Percentiles rank a stretch among this genome's conserved stretches.
Conservation (phyloP, 2,329 filamentous ascomycete genomes). For the Monilinia fructicola region DNA sequence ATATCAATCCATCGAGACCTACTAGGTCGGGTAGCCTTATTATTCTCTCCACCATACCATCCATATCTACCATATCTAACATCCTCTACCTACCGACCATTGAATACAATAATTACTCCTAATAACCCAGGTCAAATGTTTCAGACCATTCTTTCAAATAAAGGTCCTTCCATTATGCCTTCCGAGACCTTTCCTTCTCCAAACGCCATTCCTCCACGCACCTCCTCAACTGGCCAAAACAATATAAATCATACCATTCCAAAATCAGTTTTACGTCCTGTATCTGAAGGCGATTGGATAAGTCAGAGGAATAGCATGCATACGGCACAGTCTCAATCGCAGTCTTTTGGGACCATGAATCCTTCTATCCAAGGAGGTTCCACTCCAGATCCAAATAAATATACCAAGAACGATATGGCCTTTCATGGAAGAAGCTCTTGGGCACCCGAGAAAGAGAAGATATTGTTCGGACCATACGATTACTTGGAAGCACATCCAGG, state of each 20-base stretch:
- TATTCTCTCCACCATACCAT: neutral
- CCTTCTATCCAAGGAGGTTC: conserved; percentile 31
- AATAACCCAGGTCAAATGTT: conserved; percentile 13
- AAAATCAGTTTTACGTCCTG: conserved; percentile 49
- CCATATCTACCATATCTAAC: neutral
- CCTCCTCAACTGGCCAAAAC: conserved; percentile 61
- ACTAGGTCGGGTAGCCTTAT: neutral
- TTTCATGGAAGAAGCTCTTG: conserved; percentile 48
- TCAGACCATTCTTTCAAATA: conserved; percentile 15
- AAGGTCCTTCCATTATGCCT: conserved; percentile 28
- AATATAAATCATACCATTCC: conserved; percentile 33
- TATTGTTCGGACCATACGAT: conserved; percentile 75
- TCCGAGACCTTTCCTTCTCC: conserved; percentile 48
- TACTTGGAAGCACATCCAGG: conserved; percentile 78
- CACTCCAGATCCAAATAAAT: conserved; percentile 34
- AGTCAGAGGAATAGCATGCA: conserved; percentile 42
- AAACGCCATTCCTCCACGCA: conserved; percentile 69
- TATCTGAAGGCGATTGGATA: conserved; percentile 64
- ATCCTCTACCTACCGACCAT: too few relatives aligned
- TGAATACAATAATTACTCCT: too few relatives aligned
- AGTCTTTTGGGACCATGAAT: conserved; percentile 32
- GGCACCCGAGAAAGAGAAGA: conserved; percentile 73
- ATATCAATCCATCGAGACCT: neutral
- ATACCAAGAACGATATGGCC: conserved; percentile 37
- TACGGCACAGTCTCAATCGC: conserved; percentile 25